phyloP scores from a whole-genome alignment of 108 stramenopile genomes.

The Cylindrotheca closterium region DNA sequence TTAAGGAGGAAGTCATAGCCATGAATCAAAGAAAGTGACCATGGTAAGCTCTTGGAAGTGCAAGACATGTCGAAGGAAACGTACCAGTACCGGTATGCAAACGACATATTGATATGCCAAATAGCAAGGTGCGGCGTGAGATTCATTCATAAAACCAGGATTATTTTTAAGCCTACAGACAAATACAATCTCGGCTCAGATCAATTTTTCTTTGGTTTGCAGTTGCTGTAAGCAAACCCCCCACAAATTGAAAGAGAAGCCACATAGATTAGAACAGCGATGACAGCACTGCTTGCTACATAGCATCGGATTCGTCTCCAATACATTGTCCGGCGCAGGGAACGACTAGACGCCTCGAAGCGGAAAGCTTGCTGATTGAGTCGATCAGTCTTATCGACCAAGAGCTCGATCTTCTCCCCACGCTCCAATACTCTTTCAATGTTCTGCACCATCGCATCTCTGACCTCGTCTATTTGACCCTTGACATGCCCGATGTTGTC shows the following conservation, averaged over 20 bases:
- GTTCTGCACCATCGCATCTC: conserved; percentile 95
- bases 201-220: conserved; percentile 28
- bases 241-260: conserved; percentile 63
- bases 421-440: conserved; percentile 95
- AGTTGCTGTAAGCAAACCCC: conserved; percentile 68
- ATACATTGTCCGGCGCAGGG: conserved; percentile 81
- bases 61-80: too few species aligned
- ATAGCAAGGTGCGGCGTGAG: too few species aligned
- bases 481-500: conserved; percentile 85
- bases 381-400: conserved; percentile 97
- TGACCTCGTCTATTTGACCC: conserved; percentile 93
- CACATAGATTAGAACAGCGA: conserved; percentile 62
- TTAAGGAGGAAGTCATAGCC: too few species aligned
- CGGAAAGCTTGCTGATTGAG: conserved; percentile 91
- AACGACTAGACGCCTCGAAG: conserved; percentile 82
- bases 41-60: too few species aligned
- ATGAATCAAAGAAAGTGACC: too few species aligned
- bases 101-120: too few species aligned
- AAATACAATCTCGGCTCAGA: background rate
- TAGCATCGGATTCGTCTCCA: conserved; percentile 86
- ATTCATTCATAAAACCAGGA: too few species aligned
- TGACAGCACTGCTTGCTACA: conserved; percentile 42
- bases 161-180: too few species aligned
- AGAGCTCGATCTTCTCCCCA: conserved; percentile 97
- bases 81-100: too few species aligned